These are phyloP conservation scores for Danielozyma ontarioensis DNA, from an alignment of 805 yeast genomes.

Conservation along the genomic window DNA sequence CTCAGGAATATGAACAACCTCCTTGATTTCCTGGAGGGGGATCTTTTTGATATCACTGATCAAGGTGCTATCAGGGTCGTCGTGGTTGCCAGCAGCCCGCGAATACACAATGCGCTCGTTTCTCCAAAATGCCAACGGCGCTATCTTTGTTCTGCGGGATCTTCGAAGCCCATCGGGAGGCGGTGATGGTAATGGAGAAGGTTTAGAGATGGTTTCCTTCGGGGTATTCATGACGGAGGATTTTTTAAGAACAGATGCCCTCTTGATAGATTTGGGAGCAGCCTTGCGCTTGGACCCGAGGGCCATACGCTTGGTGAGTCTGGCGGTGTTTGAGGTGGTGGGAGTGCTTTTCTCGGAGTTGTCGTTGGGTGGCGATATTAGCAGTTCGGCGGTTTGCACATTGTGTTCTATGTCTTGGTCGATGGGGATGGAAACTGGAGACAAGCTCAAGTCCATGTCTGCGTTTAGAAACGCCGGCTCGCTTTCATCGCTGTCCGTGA, in stretches of 20 bases:
- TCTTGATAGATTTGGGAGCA: background rate
- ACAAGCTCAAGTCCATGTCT: background rate
- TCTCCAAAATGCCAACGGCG: conserved; percentile 81
- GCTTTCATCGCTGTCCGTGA: background rate
- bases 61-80: conserved; percentile 40
- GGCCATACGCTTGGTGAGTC: background rate
- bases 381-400: background rate
- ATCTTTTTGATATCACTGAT: conserved; percentile 29
- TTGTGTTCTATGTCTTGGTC: too few relatives aligned
- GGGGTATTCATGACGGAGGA: too few relatives aligned
- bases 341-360: background rate
- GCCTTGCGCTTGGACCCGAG: background rate
- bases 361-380: background rate
- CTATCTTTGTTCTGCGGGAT: conserved; percentile 59
- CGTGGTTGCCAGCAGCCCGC: conserved; percentile 27
- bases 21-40: conserved; percentile 52
- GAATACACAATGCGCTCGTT: conserved; percentile 68
- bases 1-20: conserved; percentile 50
- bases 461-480: background rate
- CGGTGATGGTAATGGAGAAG: conserved; percentile 38
- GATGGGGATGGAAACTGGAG: background rate
- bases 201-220: conserved; percentile 10
- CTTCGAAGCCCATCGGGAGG: conserved; percentile 51
- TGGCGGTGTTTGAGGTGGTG: background rate
- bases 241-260: too few relatives aligned